These are phyloP conservation scores for Fusarium zealandicum DNA, from an alignment of 2,329 filamentous ascomycete species.

Conservation along the genomic window DNA sequence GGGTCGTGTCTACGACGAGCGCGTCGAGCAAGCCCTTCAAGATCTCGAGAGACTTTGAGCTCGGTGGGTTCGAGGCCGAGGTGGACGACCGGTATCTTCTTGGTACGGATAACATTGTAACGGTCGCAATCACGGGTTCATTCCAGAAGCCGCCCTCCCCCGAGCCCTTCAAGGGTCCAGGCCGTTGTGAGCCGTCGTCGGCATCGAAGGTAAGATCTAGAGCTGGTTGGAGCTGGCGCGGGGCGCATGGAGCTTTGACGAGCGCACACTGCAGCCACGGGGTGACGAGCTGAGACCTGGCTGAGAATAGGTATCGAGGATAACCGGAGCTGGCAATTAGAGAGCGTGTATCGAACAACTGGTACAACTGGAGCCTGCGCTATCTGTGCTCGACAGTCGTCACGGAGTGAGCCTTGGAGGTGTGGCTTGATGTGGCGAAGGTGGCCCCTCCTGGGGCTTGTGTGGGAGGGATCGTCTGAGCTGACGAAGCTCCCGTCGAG, in stretches of 20 bases:
- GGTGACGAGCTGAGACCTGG: not conserved
- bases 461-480: slow-evolving; percentile 14
- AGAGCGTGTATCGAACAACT: slow-evolving; percentile 34
- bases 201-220: slow-evolving; percentile 46
- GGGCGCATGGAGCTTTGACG: slow-evolving; percentile 39
- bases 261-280: slow-evolving; percentile 20
- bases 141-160: slow-evolving; percentile 41
- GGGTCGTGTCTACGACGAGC: slow-evolving; percentile 47
- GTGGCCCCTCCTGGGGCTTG: slow-evolving; percentile 32
- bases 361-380: slow-evolving; percentile 41
- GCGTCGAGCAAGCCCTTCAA: slow-evolving; percentile 62
- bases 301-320: slow-evolving; percentile 3
- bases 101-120: slow-evolving; percentile 59
- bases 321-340: slow-evolving; percentile 25
- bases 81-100: slow-evolving; percentile 71
- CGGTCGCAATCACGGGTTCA: slow-evolving; percentile 33
- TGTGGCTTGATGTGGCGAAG: slow-evolving; percentile 40
- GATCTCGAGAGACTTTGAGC: slow-evolving; percentile 67
- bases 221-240: slow-evolving; percentile 41
- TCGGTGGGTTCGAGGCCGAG: slow-evolving; percentile 63
- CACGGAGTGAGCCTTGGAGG: slow-evolving; percentile 43
- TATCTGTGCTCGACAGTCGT: slow-evolving; percentile 37
- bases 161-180: slow-evolving; percentile 51
- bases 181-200: slow-evolving; percentile 42
- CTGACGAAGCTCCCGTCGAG: slow-evolving; percentile 32